Conservation (phyloP, 305 asterid species). For the Solanum hybrid region DNA sequence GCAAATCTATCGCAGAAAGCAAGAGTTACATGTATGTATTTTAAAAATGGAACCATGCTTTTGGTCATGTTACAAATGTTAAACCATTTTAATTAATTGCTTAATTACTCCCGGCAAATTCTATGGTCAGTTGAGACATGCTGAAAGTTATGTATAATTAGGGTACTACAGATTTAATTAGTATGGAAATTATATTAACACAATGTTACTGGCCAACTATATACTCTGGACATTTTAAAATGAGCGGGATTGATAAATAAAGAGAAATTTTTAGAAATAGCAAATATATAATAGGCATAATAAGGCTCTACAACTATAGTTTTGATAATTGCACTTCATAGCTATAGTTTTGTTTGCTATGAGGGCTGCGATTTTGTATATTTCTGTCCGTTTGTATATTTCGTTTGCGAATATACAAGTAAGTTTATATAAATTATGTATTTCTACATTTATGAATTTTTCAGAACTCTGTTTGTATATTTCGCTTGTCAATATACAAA, state of each 20-base stretch:
- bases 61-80: slow-evolving; percentile 20
- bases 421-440: no score
- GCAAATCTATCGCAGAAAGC: slow-evolving; percentile 46
- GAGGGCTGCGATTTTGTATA: no score
- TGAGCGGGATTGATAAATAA: neutral
- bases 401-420: no score
- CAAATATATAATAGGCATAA: no score
- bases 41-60: slow-evolving; percentile 45
- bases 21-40: slow-evolving; percentile 28
- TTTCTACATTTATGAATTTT: no score
- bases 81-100: slow-evolving; percentile 13
- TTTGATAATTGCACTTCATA: no score
- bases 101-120: slow-evolving; percentile 38
- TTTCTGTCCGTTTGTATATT: rapidly evolving
- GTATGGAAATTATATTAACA: neutral
- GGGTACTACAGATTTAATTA: neutral
- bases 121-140: slow-evolving; percentile 31
- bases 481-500: no score
- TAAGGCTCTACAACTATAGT: no score
- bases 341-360: no score
- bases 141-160: neutral
- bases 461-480: no score
- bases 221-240: neutral
- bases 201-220: neutral
- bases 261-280: no score